phyloP scores from a whole-genome alignment of 2,329 filamentous ascomycete species.

The Chaetothyriales sp. region DNA sequence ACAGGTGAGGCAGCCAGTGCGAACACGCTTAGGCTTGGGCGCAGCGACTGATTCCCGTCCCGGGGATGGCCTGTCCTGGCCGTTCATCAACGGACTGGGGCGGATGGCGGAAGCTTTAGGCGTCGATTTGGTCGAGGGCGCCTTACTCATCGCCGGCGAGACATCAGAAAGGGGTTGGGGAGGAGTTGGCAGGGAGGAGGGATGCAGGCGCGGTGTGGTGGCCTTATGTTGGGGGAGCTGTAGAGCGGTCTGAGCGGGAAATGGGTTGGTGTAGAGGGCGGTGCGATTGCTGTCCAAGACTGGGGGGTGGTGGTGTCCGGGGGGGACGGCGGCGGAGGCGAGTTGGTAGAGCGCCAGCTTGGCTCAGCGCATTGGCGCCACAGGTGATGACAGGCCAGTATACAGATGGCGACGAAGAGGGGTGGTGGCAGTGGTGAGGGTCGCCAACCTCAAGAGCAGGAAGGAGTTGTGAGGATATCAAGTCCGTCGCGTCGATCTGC shows the following conservation, averaged over 20 bases:
- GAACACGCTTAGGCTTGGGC: slow-evolving; percentile 63
- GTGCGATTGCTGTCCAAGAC: slow-evolving; percentile 1
- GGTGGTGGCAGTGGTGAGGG: not conserved
- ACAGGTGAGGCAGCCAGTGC: slow-evolving; percentile 83
- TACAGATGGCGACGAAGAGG: not conserved
- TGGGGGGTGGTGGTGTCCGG: slow-evolving; percentile 2
- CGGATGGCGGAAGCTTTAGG: slow-evolving; percentile 11
- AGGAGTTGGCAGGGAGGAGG: slow-evolving; percentile 9
- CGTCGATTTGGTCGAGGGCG: slow-evolving; percentile 13
- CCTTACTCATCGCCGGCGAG: slow-evolving; percentile 8
- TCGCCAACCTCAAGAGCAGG: not conserved
- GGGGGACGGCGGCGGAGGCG: slow-evolving; percentile 3
- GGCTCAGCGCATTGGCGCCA: slow-evolving; percentile 2
- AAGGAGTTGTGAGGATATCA: not conserved
- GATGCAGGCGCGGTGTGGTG: not conserved
- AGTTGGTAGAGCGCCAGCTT: slow-evolving; percentile 12
- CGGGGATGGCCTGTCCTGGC: slow-evolving; percentile 4
- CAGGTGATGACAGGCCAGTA: not conserved
- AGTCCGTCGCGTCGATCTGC: not conserved
- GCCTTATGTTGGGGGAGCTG: not conserved
- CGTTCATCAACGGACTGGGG: slow-evolving; percentile 4
- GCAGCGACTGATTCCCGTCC: slow-evolving; percentile 3
- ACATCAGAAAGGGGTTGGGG: slow-evolving; percentile 13
- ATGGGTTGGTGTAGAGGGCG: slow-evolving; percentile 1
- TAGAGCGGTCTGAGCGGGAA: not conserved